Evolutionary conservation across 768 basidiomycete species (phyloP), one percentile per base, ranked within the genome.

Genomic region (Strobilomyces dryophilus): DNA sequence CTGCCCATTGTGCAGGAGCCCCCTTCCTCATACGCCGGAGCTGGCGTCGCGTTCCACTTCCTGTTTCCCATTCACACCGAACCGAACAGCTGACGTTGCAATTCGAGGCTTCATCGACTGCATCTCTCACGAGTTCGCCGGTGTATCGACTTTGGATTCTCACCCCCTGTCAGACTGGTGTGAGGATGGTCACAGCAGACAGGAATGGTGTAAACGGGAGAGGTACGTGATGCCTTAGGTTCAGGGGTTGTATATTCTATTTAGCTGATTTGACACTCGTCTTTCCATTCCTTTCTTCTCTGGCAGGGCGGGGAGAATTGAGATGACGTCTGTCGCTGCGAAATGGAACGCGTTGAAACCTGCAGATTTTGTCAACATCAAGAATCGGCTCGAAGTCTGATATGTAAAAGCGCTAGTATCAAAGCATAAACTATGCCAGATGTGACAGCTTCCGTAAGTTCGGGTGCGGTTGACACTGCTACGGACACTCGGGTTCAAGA

Each of bases 41-140:
- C 68, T 63, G 46, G 67, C 72, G 32, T 84, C 83, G 34, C 79
- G 82, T 27, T 64, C 73, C 42, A 64, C 70, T 35, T 69, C 71
- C 56, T 77, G 79, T 17, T 84, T 82, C 55, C 85, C 84, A 0
- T 85, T 87, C 67, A 75, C 79, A 44, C 82, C 83, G 26, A 85
- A 84, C 67, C 75, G 84, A 60, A 73, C 78, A 37, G 78, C 78
- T 20, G 79, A 83, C 55, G 68, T 69, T 44, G 73, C 79, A 17
- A 72, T 82, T 61, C 74, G 75, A 60, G 76, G 76, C n/a, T 63
- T 83, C 62, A 71, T 85, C 42, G 74, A 77, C 57, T 72, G 76
- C 61, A 72, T 84, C 54, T 63, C 73, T 61, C 72, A 73, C 66
- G 71, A 74, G 60, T 63, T 69, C 65, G 68, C 60, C 21, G 50